Evolutionary conservation across 2,329 filamentous ascomycete genomes (phyloP), one percentile per base, ranked within the genome.

Genomic region (Sporothrix schenckii): DNA sequence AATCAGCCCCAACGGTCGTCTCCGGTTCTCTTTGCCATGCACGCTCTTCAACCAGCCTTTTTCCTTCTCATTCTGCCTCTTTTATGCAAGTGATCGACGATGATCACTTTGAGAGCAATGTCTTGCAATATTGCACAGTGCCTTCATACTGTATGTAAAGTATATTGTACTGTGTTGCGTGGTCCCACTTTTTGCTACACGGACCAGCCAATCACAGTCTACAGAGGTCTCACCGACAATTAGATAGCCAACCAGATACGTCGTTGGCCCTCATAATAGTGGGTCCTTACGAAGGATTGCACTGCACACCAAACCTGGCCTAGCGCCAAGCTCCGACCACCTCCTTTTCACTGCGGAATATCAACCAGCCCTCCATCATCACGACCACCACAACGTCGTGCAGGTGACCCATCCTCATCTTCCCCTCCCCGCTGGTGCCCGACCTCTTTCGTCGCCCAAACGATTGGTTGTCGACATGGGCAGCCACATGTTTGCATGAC

Each of bases 281-380:
- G 44, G 44, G 44, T 5, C 24, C 2, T 9, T 27, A 7, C 16
- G 14, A 21, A 63, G 50, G 19, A 24, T 52, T 67, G 30, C 14
- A 50, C 19, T 24, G 2, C 49, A 24, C 19, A 13, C 65, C 65
- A 16, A 44, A 7, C 27, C 61, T 50, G 44, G 44, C n/a, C 61
- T 65, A 65, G 61, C 44, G 61, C 61, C 24, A 39, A 66, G 63
- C 63, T 52, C 19, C 47, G 63, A 66, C 63, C 63, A 66, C 63
- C 63, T 21, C 63, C 44, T 53, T 52, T 66, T 11, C 41, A 44
- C 11, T 19, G 24, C 24, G 24, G 24, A 24, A 24, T 24, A 24
- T 39, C 16, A 44, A 14, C 11, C 41, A 13, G 11, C 14, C 19
- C n/a, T 27, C 27, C 54, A 58, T 11, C 39, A 24, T 27, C 44